Conservation (phyloP, 495 filamentous ascomycete species). For the Jackrogersella minutella region DNA sequence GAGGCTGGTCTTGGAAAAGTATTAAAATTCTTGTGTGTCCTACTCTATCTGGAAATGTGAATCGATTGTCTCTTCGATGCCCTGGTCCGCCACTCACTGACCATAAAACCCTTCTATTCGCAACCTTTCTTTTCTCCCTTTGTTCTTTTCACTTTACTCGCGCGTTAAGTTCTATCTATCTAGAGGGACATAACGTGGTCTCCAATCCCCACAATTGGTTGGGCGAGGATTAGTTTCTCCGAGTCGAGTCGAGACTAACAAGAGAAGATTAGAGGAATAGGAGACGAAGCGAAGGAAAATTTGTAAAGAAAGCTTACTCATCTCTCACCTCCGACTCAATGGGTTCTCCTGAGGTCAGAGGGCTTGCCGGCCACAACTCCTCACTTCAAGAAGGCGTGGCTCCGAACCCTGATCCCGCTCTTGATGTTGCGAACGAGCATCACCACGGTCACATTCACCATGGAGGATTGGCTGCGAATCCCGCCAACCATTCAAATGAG, state of each 20-base stretch:
- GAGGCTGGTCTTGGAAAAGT: constrained; percentile 38
- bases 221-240: constrained; percentile 25
- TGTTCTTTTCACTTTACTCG: constrained; percentile 10
- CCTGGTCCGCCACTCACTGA: constrained; percentile 20
- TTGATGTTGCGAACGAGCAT: constrained; percentile 56
- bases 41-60: constrained; percentile 25
- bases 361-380: constrained; percentile 34
- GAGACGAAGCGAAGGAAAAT: constrained; percentile 4
- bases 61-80: constrained; percentile 25
- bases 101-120: constrained; percentile 11
- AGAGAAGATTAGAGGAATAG: constrained; percentile 1
- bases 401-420: constrained; percentile 49
- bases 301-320: constrained; percentile 4
- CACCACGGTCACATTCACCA: constrained; percentile 63
- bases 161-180: constrained; percentile 23
- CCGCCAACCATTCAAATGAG: constrained; percentile 56
- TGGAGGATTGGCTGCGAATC: constrained; percentile 47
- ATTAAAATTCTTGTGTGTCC: constrained; percentile 30
- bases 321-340: constrained; percentile 17
- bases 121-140: constrained; percentile 5
- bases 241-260: constrained; percentile 12
- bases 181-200: constrained; percentile 27
- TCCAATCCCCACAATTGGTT: constrained; percentile 21
- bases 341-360: constrained; percentile 33
- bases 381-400: constrained; percentile 20